Evolutionary conservation across 106 monocot species (phyloP), one percentile per base, ranked within the genome.

Genomic region (Platanthera guangdongensis): DNA sequence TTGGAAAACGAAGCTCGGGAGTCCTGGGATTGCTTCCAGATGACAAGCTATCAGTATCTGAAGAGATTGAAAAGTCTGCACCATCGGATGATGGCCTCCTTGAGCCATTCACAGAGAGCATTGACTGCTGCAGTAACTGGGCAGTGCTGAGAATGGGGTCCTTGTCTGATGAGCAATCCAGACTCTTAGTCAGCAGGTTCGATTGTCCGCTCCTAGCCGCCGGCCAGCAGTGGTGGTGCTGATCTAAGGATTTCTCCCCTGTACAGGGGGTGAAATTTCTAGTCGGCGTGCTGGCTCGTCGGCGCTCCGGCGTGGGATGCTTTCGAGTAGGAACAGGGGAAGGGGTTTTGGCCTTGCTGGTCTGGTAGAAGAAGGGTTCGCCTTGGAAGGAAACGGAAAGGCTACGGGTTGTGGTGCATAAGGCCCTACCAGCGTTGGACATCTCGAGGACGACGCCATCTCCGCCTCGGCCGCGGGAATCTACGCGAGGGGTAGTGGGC

Each of bases 311-410:
- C 53, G 91, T 83, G 16, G 86, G 73, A 59, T 81, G 72, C 73
- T 79, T 82, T 19, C 88, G 65, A 16, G 72, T 28, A 13, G 83
- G 77, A n/a, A 15, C 60, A 30, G 80, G 82, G 72, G 80, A 70
- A 1, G 78, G 51, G 52, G 57, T 50, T 55, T 83, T 85, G 73
- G 84, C 78, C 77, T 86, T 88, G 74, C 78, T 85, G 19, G 85
- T 79, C 65, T 80, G 84, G 78, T 81, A 85, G 74, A 85, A 84
- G 81, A 84, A 88, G 67, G 92, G 81, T 14, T 79, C 81, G 25
- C 84, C 86, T 76, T 92, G 92, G 80, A 92, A 92, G 14, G 88
- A 84, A 10, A 92, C 92, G 9, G 92, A 87, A 57, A 92, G 84
- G 80, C 86, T 86, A 7, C 88, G 75, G 28, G 85, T 85, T 11